These are phyloP conservation scores for Coemansia erecta DNA, from an alignment of 192 early-diverging fungal genomes.

Conservation along the genomic window DNA sequence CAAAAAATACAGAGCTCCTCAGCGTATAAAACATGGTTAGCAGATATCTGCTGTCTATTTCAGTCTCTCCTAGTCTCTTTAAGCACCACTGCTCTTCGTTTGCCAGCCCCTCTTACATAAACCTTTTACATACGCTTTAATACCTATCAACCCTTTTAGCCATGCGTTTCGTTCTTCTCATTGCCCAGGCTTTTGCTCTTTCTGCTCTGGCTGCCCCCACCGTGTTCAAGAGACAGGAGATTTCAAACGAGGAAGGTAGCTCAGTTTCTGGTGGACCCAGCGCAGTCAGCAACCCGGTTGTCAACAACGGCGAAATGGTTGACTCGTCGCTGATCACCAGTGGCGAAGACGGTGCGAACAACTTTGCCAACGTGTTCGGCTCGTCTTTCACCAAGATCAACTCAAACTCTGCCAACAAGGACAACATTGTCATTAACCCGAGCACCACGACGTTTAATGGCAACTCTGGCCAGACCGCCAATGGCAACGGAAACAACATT, in stretches of 20 bases:
- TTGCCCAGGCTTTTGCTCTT: constrained; percentile 14
- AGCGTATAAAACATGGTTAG: neutral
- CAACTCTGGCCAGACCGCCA: constrained; percentile 24
- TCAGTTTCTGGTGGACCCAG: constrained; percentile 17
- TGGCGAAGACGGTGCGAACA: constrained; percentile 6
- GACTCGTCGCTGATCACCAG: constrained; percentile 26
- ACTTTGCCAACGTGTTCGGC: constrained; percentile 28
- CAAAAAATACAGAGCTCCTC: neutral
- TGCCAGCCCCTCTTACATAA: neutral
- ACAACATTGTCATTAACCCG: constrained; percentile 34
- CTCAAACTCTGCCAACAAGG: constrained; percentile 43
- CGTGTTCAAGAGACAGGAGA: constrained; percentile 15
- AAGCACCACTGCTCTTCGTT: neutral
- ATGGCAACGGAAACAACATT: constrained; percentile 24
- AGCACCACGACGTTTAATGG: constrained; percentile 18
- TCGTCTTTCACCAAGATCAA: constrained; percentile 28
- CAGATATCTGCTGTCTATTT: neutral
- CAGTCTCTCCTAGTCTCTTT: neutral
- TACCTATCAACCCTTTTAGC: neutral
- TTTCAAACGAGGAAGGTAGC: constrained; percentile 22
- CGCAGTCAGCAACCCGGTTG: constrained; percentile 26
- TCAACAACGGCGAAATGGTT: constrained; percentile 30
- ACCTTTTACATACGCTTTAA: neutral
- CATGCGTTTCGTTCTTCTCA: constrained; percentile 30
- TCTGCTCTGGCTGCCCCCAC: constrained; percentile 21